Conservation (phyloP, 169 alveolate genomes). For the Miamiensis avidus region DNA sequence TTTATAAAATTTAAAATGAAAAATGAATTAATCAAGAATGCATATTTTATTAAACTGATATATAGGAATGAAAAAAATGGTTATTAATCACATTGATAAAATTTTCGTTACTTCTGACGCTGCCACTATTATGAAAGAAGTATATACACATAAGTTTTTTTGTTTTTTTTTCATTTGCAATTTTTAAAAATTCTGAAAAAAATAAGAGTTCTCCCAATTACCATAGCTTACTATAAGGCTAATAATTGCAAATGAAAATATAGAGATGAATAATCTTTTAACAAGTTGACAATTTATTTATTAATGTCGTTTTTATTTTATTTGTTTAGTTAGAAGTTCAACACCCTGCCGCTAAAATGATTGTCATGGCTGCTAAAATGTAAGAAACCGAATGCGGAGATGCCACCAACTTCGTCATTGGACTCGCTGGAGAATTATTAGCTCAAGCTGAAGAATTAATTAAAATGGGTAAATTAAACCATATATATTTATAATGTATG, state of each 20-base stretch:
- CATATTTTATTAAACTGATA: background rate
- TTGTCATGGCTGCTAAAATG: conserved; percentile 97
- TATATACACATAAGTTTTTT: background rate
- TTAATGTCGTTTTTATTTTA: background rate
- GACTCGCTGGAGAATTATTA: conserved; percentile 97
- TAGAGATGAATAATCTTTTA: background rate
- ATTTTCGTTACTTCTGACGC: conserved; percentile 97
- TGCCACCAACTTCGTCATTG: conserved; percentile 96
- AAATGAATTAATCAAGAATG: conserved; percentile 11
- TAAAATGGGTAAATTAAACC: conserved; percentile 48
- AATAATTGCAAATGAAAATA: too few relatives aligned
- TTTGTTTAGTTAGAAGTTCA: conserved; percentile 91
- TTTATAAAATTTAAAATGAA: background rate
- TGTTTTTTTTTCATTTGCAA: too few relatives aligned
- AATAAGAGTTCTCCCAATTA: too few relatives aligned
- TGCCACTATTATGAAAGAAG: conserved; percentile 95
- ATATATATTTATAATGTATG: background rate
- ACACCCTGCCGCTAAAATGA: conserved; percentile 99
- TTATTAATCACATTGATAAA: conserved; percentile 97
- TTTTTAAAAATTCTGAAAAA: background rate
- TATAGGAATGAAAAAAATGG: conserved; percentile 95
- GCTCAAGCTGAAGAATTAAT: conserved; percentile 88
- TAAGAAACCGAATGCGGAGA: conserved; percentile 98
- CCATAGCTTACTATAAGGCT: too few relatives aligned
- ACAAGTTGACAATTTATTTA: background rate